These are phyloP conservation scores for Aspergillus sp. DNA, from an alignment of 2,329 filamentous ascomycete genomes.

Conservation along the genomic window DNA sequence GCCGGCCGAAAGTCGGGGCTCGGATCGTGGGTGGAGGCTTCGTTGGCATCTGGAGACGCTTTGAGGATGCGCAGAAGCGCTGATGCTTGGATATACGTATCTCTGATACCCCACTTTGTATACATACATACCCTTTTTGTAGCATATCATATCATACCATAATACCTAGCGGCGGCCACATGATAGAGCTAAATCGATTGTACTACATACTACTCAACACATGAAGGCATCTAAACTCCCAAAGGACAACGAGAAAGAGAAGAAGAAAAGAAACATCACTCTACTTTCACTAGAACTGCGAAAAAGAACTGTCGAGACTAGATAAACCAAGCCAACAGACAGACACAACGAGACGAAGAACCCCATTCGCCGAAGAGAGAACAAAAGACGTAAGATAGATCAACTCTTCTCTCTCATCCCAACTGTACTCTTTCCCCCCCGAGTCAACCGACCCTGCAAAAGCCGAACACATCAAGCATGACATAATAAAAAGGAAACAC, in stretches of 20 bases:
- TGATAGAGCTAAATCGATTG: conserved; percentile 1
- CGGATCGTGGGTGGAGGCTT: conserved; percentile 52
- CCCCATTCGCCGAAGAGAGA: conserved; percentile 28
- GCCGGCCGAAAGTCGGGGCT: conserved; percentile 52
- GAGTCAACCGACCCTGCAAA: conserved; percentile 9
- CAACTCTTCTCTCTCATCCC: conserved; percentile 11
- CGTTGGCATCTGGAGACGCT: conserved; percentile 50
- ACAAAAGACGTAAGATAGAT: conserved; percentile 18
- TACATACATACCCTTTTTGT: background rate
- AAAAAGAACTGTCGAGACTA: background rate
- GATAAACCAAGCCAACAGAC: conserved; percentile 22
- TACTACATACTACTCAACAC: conserved; percentile 2
- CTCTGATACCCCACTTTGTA: conserved; percentile 4
- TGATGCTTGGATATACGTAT: conserved; percentile 3
- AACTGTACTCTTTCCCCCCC: conserved; percentile 8
- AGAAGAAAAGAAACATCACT: conserved; percentile 4
- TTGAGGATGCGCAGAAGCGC: conserved; percentile 27
- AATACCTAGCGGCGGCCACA: background rate
- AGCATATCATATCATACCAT: too few species aligned
- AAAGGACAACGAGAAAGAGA: too few species aligned
- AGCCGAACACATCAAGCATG: conserved; percentile 15
- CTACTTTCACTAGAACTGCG: conserved; percentile 6
- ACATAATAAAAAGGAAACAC: conserved; percentile 24
- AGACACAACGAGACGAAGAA: conserved; percentile 14
- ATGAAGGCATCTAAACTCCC: too few species aligned